phyloP scores from a whole-genome alignment of 257 asterid genomes.

The Nicotiana attenuata region DNA sequence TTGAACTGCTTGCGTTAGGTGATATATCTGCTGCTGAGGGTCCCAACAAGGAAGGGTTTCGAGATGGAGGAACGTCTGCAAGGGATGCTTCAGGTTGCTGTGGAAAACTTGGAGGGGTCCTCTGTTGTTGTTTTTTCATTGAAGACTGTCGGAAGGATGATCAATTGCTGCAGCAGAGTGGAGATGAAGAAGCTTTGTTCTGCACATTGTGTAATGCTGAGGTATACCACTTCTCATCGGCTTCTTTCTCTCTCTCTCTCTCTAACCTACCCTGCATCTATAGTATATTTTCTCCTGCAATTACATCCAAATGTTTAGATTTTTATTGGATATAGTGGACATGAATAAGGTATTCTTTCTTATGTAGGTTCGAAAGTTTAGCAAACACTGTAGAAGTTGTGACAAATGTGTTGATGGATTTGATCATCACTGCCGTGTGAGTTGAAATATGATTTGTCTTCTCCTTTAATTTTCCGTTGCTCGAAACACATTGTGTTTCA shows the following conservation, averaged over 20 bases:
- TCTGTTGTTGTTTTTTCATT: conserved; percentile 63
- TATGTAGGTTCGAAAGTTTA: conserved; percentile 76
- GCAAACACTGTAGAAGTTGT: conserved; percentile 98
- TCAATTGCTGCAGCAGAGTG: conserved; percentile 39
- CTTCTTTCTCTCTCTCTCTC: background rate
- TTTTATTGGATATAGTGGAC: background rate
- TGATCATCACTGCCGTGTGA: conserved; percentile 98
- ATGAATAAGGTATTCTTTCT: conserved; percentile 4
- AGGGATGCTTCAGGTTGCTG: conserved; percentile 42
- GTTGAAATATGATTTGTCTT: conserved; percentile 28
- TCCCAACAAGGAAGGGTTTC: conserved; percentile 47
- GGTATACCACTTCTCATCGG: conserved; percentile 38
- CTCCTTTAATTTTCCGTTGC: background rate
- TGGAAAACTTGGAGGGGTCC: conserved; percentile 53
- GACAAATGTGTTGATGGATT: conserved; percentile 99
- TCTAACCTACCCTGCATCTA: background rate
- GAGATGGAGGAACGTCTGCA: conserved; percentile 46
- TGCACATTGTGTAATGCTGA: conserved; percentile 96
- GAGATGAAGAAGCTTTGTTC: conserved; percentile 87
- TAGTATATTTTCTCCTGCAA: background rate
- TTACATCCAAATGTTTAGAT: background rate
- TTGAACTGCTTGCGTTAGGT: conserved; percentile 33
- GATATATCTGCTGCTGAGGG: conserved; percentile 49
- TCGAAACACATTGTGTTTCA: background rate
- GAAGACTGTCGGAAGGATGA: conserved; percentile 80